A percentile compares a stretch with the other conserved stretches of the same genome.
Evolutionary conservation across 2,329 filamentous ascomycete species (phyloP).

Genomic region (Colletotrichum sp.): DNA sequence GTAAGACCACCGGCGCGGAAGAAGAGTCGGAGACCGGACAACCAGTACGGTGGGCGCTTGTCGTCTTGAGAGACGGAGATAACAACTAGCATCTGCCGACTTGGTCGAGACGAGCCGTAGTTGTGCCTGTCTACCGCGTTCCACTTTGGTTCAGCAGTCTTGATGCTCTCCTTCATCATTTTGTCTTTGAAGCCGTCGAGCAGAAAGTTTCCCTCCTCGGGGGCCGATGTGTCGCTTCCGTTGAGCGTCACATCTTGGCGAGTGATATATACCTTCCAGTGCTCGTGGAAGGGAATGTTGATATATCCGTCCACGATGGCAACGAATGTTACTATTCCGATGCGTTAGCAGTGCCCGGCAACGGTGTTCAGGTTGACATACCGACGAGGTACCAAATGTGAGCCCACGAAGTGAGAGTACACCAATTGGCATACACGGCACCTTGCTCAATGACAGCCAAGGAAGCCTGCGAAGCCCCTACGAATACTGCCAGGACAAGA

Average conservation of each 20-base stretch:
- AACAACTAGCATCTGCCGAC: not conserved
- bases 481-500: not conserved
- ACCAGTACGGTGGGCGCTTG: not conserved
- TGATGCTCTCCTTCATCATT: not conserved
- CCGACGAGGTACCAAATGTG: not conserved
- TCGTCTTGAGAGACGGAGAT: not conserved
- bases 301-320: not conserved
- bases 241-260: not conserved
- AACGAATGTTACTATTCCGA: not conserved
- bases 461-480: not conserved
- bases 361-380: not conserved
- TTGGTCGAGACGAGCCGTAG: not conserved
- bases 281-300: not conserved
- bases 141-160: not conserved
- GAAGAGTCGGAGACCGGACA: not conserved
- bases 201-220: not conserved
- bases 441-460: not conserved
- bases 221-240: not conserved
- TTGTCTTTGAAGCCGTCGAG: not conserved
- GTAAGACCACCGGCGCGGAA: not conserved
- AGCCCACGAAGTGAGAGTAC: not conserved
- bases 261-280: not conserved
- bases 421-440: not conserved
- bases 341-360: not conserved
- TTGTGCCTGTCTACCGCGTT: not conserved